These are phyloP conservation scores for Aeminium ludgeri DNA, from an alignment of 495 filamentous ascomycete species.

Conservation along the genomic window DNA sequence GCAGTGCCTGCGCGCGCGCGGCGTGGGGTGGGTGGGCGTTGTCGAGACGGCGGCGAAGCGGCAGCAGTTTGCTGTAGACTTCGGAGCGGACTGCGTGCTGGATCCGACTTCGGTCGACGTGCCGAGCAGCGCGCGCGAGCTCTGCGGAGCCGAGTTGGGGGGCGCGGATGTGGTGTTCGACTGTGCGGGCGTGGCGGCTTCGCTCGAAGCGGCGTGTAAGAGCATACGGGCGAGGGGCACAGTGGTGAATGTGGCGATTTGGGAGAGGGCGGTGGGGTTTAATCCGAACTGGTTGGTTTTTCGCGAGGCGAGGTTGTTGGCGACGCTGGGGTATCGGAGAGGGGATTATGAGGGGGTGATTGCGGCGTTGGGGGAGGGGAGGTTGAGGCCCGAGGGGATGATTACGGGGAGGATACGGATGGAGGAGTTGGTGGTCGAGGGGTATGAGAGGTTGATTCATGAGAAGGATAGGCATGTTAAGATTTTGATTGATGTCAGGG, in stretches of 20 bases:
- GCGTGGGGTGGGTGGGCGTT: slow-evolving; percentile 17
- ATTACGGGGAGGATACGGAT: slow-evolving; percentile 22
- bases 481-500: slow-evolving; percentile 21
- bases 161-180: slow-evolving; percentile 23
- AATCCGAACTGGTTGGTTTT: slow-evolving; percentile 24
- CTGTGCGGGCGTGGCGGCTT: slow-evolving; percentile 22
- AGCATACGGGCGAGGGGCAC: slow-evolving; percentile 18
- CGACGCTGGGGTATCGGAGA: slow-evolving; percentile 21
- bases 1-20: slow-evolving; percentile 12
- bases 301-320: slow-evolving; percentile 20
- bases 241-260: slow-evolving; percentile 24
- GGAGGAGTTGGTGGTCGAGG: slow-evolving; percentile 22
- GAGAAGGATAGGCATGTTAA: slow-evolving; percentile 28
- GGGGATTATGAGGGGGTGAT: slow-evolving; percentile 24
- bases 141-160: slow-evolving; percentile 15
- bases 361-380: slow-evolving; percentile 16
- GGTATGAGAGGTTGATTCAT: slow-evolving; percentile 21
- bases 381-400: slow-evolving; percentile 21
- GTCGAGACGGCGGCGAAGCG: slow-evolving; percentile 18
- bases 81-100: slow-evolving; percentile 21
- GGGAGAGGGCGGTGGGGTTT: slow-evolving; percentile 22
- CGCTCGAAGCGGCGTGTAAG: slow-evolving; percentile 15
- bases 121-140: slow-evolving; percentile 10
- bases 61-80: slow-evolving; percentile 20
- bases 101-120: slow-evolving; percentile 19